These are phyloP conservation scores for Microbotryum intermedium DNA, from an alignment of 1,284 basidiomycete species.

Conservation along the genomic window DNA sequence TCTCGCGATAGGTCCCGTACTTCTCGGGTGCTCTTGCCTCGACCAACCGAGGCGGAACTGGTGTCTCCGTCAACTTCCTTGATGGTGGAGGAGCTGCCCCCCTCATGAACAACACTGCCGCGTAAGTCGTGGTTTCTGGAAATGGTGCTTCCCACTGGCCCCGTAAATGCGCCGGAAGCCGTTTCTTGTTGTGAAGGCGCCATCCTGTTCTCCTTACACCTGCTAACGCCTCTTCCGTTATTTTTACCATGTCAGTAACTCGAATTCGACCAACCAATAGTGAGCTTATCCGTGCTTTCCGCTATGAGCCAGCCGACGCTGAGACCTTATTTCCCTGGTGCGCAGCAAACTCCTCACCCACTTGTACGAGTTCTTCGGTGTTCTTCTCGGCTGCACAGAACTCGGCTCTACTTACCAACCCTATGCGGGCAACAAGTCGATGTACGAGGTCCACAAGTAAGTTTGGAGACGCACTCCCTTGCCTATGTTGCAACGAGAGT, in stretches of 20 bases:
- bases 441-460: slow-evolving; percentile 22
- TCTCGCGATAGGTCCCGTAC: not conserved
- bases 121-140: not conserved
- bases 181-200: too few species aligned
- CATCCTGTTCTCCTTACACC: not conserved
- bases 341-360: slow-evolving; percentile 18
- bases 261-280: too few species aligned
- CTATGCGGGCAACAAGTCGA: slow-evolving; percentile 15
- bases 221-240: too few species aligned
- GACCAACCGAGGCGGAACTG: slow-evolving; percentile 17
- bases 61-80: slow-evolving; percentile 24
- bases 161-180: too few species aligned
- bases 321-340: too few species aligned
- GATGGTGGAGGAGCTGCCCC: slow-evolving; percentile 27
- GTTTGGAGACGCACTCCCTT: too few species aligned
- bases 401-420: slow-evolving; percentile 8
- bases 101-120: slow-evolving; percentile 22
- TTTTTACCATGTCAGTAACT: too few species aligned
- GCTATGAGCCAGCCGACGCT: too few species aligned
- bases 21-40: slow-evolving; percentile 8
- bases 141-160: too few species aligned
- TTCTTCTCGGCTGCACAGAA: slow-evolving; percentile 17
- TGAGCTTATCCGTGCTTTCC: too few species aligned
- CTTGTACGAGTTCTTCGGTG: slow-evolving; percentile 27
- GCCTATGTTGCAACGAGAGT: too few species aligned